Base-by-base conservation (phyloP, 805 yeast genomes). In the Scheffersomyces coipomensis region DNA sequence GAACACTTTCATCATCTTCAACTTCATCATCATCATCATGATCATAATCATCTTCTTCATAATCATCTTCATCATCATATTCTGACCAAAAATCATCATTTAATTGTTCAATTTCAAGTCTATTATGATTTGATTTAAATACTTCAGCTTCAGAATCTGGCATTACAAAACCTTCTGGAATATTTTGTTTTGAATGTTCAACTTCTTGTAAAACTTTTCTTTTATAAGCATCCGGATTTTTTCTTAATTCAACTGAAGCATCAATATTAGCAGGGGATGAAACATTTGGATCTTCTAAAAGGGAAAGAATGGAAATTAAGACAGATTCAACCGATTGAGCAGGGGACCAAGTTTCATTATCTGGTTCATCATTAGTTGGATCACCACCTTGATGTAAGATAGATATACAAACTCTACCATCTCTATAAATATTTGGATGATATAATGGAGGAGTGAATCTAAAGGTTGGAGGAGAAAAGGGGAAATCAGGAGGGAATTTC, bases 191-290 rank as follows among this genome's bases (percentile, higher is more conserved):
- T 29, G 95, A 85, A 52, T 85, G 73, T 57, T 83, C 88, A 22
- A 89, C 97, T 53, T 88, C 96, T 53, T 82, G 78, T 45, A 78
- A 73, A 4, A 89, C 95, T 56, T 79, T 79, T 53, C 76, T 80
- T 59, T 79, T 78, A 66, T 88, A 91, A 33, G 78, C 81, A 19
- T 82, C 88, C 21, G 83, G 83, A 61, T 85, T 79, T 54, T 86
- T 88, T 54, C 96, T 76, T 78, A 88, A 89, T 52, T 85, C 87
- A 32, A 89, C 88, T 15, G 96, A 86, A 13, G 98, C 98, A 62
- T 91, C 98, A 36, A 91, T 90, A 62, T 91, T 91, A 5, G 98
- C 98, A 5, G 98, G 97, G 1, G 96, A 87, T 44, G 81, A 78
- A 43, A 87, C 83, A 66, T 91, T 91, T 38, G 98, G 98, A 61